phyloP scores from a whole-genome alignment of 73 alveolate genomes.

The Loxodes magnus region DNA sequence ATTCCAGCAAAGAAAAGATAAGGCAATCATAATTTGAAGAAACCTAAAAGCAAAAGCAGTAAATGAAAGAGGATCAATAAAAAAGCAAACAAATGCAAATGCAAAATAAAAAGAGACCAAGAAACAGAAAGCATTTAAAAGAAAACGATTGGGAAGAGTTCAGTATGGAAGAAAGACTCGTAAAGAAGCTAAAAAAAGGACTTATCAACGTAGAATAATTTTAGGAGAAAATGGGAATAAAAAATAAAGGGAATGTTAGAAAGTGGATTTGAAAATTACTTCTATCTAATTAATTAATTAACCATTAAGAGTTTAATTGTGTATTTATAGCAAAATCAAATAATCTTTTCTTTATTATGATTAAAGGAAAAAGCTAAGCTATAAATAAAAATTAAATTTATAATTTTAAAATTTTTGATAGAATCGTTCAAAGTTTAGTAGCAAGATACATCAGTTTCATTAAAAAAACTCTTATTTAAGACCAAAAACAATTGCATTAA shows the following conservation, averaged over 20 bases:
- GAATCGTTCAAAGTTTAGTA: too few relatives aligned
- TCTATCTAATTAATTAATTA: constrained; percentile 5
- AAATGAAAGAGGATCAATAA: constrained; percentile 40
- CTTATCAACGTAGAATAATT: constrained; percentile 62
- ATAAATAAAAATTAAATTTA: not conserved
- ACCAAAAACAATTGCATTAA: too few relatives aligned
- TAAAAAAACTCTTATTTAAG: too few relatives aligned
- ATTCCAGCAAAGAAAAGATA: constrained; percentile 71
- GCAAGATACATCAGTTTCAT: too few relatives aligned
- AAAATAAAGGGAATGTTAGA: not conserved
- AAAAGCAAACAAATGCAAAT: constrained; percentile 55
- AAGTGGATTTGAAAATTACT: not conserved
- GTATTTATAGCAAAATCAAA: not conserved
- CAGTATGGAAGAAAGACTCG: constrained; percentile 63
- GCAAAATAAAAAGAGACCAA: constrained; percentile 64
- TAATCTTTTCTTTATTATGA: not conserved
- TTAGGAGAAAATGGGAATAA: constrained; percentile 28
- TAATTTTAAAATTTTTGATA: not conserved
- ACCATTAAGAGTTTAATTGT: not conserved
- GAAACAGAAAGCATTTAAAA: constrained; percentile 39
- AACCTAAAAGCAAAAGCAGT: constrained; percentile 40
- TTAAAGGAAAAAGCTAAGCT: not conserved
- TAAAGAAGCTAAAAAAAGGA: constrained; percentile 77
- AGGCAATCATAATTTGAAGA: constrained; percentile 32
- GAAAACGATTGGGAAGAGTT: constrained; percentile 79